Conservation (phyloP, 140 eudicot genomes). For the Cichorium intybus region DNA sequence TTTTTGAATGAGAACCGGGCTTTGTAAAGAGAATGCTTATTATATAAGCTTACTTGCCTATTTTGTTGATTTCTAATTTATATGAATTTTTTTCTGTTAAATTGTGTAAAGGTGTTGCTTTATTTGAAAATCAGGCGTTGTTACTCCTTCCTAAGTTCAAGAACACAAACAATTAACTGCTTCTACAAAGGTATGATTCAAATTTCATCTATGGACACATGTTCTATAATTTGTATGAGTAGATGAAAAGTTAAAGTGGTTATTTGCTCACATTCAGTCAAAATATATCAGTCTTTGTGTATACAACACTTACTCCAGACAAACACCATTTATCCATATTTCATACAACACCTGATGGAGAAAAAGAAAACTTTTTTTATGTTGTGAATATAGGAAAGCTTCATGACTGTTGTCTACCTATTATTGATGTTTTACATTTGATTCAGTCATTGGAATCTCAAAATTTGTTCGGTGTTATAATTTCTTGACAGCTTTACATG, state of each 20-base stretch:
- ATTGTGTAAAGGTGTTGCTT: conserved; percentile 46
- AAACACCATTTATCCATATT: too few relatives aligned
- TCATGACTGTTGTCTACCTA: too few relatives aligned
- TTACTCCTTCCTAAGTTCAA: conserved; percentile 36
- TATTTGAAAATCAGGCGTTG: conserved; percentile 64
- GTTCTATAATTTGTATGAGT: neutral
- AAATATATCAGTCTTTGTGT: too few relatives aligned
- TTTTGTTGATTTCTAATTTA: neutral
- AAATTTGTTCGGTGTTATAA: neutral
- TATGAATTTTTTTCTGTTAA: conserved; percentile 1
- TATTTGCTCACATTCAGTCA: too few relatives aligned
- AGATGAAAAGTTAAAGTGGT: too few relatives aligned
- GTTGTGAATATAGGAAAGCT: neutral
- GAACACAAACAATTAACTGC: conserved; percentile 53
- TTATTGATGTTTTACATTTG: neutral
- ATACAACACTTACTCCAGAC: too few relatives aligned
- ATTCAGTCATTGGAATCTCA: neutral
- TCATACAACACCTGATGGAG: too few relatives aligned
- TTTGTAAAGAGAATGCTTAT: too few relatives aligned
- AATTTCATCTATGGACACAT: neutral
- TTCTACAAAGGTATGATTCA: conserved; percentile 57
- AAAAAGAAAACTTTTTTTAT: too few relatives aligned
- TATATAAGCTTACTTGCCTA: too few relatives aligned
- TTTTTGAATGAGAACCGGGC: too few relatives aligned
- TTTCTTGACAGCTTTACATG: conserved; percentile 47